Evolutionary conservation across 2,329 filamentous ascomycete genomes (phyloP), one percentile per base, ranked within the genome.

Genomic region (Lasiodiplodia sp.): DNA sequence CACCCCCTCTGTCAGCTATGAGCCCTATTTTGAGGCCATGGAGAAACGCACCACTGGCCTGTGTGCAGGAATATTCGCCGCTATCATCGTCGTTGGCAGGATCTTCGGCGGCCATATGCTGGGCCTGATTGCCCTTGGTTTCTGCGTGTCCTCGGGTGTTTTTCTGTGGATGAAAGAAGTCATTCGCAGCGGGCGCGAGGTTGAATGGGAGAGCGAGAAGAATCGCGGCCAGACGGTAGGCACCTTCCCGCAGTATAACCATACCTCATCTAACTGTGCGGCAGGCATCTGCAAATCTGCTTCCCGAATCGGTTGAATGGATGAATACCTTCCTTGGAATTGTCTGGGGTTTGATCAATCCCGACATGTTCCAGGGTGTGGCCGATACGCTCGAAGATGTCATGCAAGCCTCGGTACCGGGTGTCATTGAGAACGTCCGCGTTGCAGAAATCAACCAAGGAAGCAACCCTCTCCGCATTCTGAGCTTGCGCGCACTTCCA

Each of bases 361-460:
- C 96, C 0, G 95, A 98, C 53, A 96, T 98, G 92, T 96, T 99
- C 78, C 84, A 88, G n/a, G 88, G 88, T 6, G 88, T 97, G 10
- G 94, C 94, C n/a, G 96, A 98, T 77, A 97, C 92, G 14, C 87
- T 96, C 6, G 92, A 96, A 80, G 95, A 98, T 78, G 92, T 98
- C 72, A 98, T 98, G 95, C 94, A 96, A 78, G 95, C 94, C 23
- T 97, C 93, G 0, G 92, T 97, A 0, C 96, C 96, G 0, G 89
- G 91, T 1, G 83, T 98, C 49, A 94, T 99, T 71, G 94, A 98
- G 78, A 96, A 97, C 72, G 94, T 99, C 56, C 92, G 95, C 72
- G 93, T 98, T 25, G 94, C 94, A 69, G 94, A 97, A 74, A 97
- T 99, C 74, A 93, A 93, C 62, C 96, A 98, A 79, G 96, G 96